Percentiles rank a stretch among this genome's conserved stretches.
Evolutionary conservation across 257 asterid genomes (phyloP).

Genomic region (Rhazya stricta): DNA sequence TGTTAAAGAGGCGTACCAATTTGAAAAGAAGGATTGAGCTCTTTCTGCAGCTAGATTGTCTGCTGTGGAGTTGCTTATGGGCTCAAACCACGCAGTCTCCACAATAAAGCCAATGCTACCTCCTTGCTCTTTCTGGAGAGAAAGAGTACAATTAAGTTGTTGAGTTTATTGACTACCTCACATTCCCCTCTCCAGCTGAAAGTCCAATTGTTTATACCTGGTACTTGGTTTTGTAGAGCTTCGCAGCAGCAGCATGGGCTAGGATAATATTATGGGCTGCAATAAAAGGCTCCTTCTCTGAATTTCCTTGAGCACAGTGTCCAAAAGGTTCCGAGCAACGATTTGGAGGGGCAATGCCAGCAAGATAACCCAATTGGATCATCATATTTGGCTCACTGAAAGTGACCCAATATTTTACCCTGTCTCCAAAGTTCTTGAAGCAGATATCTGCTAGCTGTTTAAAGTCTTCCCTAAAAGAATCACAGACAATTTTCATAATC

Average conservation of each 20-base stretch:
- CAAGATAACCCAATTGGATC: constrained; percentile 35
- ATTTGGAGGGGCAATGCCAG: constrained; percentile 43
- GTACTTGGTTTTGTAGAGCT: constrained; percentile 38
- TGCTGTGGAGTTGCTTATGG: constrained; percentile 40
- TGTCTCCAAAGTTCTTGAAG: constrained; percentile 46
- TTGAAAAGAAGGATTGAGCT: constrained; percentile 46
- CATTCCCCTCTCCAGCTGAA: neutral
- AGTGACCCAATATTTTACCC: constrained; percentile 56
- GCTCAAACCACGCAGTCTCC: constrained; percentile 47
- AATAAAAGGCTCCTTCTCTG: constrained; percentile 42
- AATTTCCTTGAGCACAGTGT: constrained; percentile 39
- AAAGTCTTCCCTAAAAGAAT: constrained; percentile 51
- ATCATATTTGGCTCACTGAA: constrained; percentile 55
- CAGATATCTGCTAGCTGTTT: constrained; percentile 46
- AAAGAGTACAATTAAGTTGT: neutral
- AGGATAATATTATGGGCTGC: constrained; percentile 57
- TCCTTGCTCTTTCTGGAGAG: constrained; percentile 35
- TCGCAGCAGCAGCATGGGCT: constrained; percentile 48
- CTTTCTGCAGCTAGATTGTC: constrained; percentile 51
- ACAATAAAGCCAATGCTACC: constrained; percentile 40
- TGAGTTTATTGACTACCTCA: neutral
- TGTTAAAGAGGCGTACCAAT: constrained; percentile 29
- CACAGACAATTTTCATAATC: neutral
- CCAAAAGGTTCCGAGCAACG: constrained; percentile 42
- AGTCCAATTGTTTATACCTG: constrained; percentile 29